Conservation (phyloP, 345 rosid genomes). For the Dipteronia dyeriana region DNA sequence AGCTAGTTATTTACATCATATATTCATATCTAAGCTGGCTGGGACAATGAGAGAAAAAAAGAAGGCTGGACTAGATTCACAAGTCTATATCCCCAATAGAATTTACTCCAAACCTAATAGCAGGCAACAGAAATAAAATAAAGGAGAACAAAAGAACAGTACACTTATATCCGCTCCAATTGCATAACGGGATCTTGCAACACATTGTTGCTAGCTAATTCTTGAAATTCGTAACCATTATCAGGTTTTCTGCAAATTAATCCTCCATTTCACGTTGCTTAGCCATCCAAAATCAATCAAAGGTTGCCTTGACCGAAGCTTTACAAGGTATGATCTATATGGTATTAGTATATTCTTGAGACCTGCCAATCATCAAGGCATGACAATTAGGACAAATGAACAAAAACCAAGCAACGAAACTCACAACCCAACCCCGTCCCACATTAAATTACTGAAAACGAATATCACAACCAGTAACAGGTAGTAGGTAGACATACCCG, state of each 20-base stretch:
- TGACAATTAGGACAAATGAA: conserved; percentile 18
- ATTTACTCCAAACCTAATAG: neutral
- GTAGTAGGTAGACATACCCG: conserved; percentile 49
- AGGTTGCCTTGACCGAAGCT: conserved; percentile 50
- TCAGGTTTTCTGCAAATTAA: conserved; percentile 60
- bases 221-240: neutral
- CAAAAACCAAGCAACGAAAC: neutral
- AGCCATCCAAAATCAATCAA: conserved; percentile 71
- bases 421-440: neutral
- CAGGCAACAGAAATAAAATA: neutral
- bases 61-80: neutral
- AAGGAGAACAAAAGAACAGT: neutral
- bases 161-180: conserved; percentile 9
- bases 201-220: neutral
- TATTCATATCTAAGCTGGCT: neutral
- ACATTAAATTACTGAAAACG: neutral
- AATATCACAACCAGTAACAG: conserved; percentile 5
- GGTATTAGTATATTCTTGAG: conserved; percentile 78
- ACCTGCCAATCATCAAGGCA: conserved; percentile 45
- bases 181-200: neutral
- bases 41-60: neutral
- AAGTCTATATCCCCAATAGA: neutral
- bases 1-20: conserved; percentile 21
- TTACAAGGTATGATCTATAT: conserved; percentile 75
- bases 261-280: conserved; percentile 52